These are phyloP conservation scores for Psilocybe mexicana DNA, from an alignment of 1,284 basidiomycete genomes.

Conservation along the genomic window DNA sequence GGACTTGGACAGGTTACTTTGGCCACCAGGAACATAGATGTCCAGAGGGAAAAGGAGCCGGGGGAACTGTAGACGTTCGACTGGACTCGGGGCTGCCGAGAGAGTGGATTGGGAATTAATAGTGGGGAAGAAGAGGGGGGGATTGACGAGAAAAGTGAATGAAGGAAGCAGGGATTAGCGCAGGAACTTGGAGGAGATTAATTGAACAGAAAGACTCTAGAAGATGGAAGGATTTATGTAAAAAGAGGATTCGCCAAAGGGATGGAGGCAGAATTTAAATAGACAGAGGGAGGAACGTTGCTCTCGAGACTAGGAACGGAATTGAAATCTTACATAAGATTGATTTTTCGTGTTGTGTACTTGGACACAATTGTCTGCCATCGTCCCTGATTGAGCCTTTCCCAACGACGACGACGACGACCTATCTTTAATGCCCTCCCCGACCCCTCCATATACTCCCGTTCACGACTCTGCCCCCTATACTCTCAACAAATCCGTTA, in stretches of 20 bases:
- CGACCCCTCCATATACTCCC: slow-evolving; percentile 26
- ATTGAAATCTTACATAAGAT: slow-evolving; percentile 26
- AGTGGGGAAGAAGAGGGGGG: background rate
- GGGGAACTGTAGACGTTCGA: background rate
- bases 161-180: background rate
- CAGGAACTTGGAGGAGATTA: slow-evolving; percentile 5
- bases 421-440: slow-evolving; percentile 27
- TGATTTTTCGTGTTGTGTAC: slow-evolving; percentile 20
- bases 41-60: background rate
- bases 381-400: slow-evolving; percentile 25
- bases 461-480: slow-evolving; percentile 20
- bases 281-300: slow-evolving; percentile 1
- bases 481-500: slow-evolving; percentile 12
- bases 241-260: background rate
- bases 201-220: slow-evolving; percentile 6
- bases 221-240: background rate
- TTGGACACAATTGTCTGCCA: slow-evolving; percentile 14
- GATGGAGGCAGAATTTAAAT: background rate
- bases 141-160: background rate
- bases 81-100: too few relatives aligned
- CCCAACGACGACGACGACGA: slow-evolving; percentile 15
- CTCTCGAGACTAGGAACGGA: slow-evolving; percentile 12
- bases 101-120: background rate
- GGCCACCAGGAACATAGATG: background rate
- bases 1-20: background rate